Conservation (phyloP, 2,329 filamentous ascomycete genomes). For the Colletotrichum graminicola region DNA sequence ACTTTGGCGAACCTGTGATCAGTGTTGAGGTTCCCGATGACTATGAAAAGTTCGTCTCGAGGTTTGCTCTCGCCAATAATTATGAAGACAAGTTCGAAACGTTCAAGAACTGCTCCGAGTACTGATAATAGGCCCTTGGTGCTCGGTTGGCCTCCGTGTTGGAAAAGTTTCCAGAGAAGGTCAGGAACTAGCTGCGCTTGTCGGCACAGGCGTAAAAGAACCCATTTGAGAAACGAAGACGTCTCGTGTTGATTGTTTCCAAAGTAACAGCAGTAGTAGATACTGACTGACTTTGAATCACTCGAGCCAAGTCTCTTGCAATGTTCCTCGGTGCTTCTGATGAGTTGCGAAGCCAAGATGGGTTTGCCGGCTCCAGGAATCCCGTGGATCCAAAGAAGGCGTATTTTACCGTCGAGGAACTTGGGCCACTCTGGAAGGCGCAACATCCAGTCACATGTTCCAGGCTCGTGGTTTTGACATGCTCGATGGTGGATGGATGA, state of each 20-base stretch:
- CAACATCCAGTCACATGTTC: constrained; percentile 5
- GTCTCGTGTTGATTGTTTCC: background rate
- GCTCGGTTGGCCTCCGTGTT: accelerated
- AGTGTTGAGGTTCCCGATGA: background rate
- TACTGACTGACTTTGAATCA: background rate
- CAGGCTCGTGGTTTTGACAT: background rate
- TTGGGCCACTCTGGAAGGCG: background rate
- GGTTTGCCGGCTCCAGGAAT: constrained; percentile 29
- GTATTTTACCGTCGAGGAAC: background rate
- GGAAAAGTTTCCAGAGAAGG: background rate
- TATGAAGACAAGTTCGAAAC: accelerated
- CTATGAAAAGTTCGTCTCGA: background rate
- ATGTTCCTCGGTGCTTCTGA: accelerated
- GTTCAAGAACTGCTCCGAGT: accelerated
- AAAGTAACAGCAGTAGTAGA: constrained; percentile 18
- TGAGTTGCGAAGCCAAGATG: background rate
- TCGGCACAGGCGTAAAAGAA: background rate
- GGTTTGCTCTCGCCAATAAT: background rate
- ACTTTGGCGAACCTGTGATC: background rate
- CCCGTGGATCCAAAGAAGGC: background rate
- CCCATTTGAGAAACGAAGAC: background rate
- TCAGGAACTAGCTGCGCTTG: accelerated
- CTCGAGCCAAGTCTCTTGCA: accelerated
- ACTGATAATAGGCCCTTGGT: accelerated
- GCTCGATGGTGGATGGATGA: background rate